Percentiles rank a stretch among this genome's conserved stretches.
phyloP scores from a whole-genome alignment of 2,329 filamentous ascomycete genomes.

The Beauveria asiatica region DNA sequence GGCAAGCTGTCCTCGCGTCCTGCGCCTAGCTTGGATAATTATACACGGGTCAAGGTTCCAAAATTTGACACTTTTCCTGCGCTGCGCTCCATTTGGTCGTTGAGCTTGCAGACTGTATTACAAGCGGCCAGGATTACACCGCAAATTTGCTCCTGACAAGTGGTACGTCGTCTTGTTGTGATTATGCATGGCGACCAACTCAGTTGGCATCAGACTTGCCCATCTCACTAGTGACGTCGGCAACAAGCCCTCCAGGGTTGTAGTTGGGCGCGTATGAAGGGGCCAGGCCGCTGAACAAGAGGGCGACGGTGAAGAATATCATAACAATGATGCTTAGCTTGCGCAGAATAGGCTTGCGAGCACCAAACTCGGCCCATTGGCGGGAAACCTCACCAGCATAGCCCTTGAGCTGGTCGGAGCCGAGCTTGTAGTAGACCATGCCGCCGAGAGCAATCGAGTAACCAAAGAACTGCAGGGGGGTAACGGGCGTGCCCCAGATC shows the following conservation, averaged over 20 bases:
- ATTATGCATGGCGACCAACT: not conserved
- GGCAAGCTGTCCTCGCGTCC: conserved; percentile 4
- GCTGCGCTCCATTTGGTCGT: not conserved
- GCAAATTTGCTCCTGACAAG: not conserved
- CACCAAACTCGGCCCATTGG: conserved; percentile 70
- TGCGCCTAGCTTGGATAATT: conserved; percentile 6
- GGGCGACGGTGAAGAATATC: conserved; percentile 55
- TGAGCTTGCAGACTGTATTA: not conserved
- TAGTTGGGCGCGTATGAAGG: conserved; percentile 50
- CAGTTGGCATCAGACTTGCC: conserved; percentile 25
- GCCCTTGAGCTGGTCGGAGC: conserved; percentile 65
- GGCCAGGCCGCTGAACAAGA: conserved; percentile 60
- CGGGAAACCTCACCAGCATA: conserved; percentile 58
- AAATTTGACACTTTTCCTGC: not conserved
- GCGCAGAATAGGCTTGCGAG: conserved; percentile 64
- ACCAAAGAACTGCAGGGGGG: conserved; percentile 70
- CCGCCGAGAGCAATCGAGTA: conserved; percentile 73
- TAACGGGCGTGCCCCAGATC: conserved; percentile 71
- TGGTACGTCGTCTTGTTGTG: not conserved
- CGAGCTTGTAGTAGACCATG: conserved; percentile 74
- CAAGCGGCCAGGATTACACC: not conserved
- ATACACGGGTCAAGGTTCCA: not conserved
- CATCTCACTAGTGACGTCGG: conserved; percentile 41
- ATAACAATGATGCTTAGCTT: conserved; percentile 64
- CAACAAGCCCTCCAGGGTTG: conserved; percentile 41